A percentile compares a stretch with the other conserved stretches of the same genome.
These are phyloP conservation scores for Fusarium sp. DNA, from an alignment of 2,329 filamentous ascomycete species.

Conservation along the genomic window DNA sequence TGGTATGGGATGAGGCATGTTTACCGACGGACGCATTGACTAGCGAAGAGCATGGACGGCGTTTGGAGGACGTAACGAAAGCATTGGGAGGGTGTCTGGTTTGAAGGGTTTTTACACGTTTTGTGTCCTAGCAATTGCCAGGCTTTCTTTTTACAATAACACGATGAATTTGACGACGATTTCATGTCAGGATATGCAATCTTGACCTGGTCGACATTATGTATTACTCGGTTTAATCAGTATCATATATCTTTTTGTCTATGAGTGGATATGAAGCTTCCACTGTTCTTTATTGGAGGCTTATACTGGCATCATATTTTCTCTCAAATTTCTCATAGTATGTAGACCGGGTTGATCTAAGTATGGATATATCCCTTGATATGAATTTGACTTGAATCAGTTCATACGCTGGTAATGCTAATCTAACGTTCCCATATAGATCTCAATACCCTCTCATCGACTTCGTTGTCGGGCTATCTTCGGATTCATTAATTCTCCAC, in stretches of 20 bases:
- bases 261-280: neutral
- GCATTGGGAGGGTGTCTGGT: slow-evolving; percentile 47
- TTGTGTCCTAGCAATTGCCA: slow-evolving; percentile 36
- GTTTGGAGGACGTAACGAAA: slow-evolving; percentile 54
- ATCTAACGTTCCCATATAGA: no score
- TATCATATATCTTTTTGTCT: neutral
- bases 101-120: slow-evolving; percentile 34
- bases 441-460: no score
- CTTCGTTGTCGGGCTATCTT: slow-evolving; percentile 38
- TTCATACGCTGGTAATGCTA: no score
- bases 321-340: neutral
- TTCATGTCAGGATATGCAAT: neutral
- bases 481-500: slow-evolving; percentile 28
- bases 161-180: slow-evolving; percentile 31
- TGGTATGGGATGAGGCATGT: slow-evolving; percentile 51
- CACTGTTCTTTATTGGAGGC: neutral
- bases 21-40: slow-evolving; percentile 54
- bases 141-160: slow-evolving; percentile 35
- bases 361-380: no score
- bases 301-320: neutral
- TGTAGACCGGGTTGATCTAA: neutral
- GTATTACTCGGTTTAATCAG: neutral
- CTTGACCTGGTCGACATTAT: neutral
- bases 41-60: slow-evolving; percentile 55
- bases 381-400: no score